Conservation (phyloP, 345 rosid species). For the Bruguiera gymnorhiza region DNA sequence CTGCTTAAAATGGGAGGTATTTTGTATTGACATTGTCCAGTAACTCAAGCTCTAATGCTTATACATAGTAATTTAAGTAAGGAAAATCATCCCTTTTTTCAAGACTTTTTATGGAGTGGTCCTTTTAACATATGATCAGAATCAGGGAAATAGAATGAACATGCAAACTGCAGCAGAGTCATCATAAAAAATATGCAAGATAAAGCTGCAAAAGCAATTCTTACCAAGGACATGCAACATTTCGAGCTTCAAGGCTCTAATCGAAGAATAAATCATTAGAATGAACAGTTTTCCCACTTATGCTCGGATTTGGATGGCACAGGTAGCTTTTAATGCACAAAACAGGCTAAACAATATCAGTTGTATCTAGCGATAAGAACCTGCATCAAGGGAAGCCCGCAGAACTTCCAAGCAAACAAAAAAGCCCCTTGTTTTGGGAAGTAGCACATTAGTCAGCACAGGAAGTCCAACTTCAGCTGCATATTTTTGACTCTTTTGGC, state of each 20-base stretch:
- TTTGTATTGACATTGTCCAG: background rate
- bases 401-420: constrained; percentile 63
- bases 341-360: background rate
- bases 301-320: too few relatives aligned
- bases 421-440: constrained; percentile 77
- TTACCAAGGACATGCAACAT: background rate
- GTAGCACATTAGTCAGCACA: constrained; percentile 57
- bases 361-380: constrained; percentile 26
- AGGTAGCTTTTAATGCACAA: too few relatives aligned
- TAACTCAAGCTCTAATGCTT: background rate
- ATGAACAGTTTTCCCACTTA: too few relatives aligned
- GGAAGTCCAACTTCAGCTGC: constrained; percentile 78
- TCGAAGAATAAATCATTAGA: background rate
- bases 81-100: background rate
- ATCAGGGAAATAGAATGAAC: too few relatives aligned
- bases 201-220: background rate
- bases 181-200: background rate
- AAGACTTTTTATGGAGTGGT: background rate
- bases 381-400: constrained; percentile 62
- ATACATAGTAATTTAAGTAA: background rate
- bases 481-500: constrained; percentile 55
- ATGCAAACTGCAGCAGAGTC: too few relatives aligned
- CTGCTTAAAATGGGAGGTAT: too few relatives aligned
- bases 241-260: background rate
- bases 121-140: too few relatives aligned